Conservation (phyloP, 805 yeast species). For the Wilhelminamyces savonicus region DNA sequence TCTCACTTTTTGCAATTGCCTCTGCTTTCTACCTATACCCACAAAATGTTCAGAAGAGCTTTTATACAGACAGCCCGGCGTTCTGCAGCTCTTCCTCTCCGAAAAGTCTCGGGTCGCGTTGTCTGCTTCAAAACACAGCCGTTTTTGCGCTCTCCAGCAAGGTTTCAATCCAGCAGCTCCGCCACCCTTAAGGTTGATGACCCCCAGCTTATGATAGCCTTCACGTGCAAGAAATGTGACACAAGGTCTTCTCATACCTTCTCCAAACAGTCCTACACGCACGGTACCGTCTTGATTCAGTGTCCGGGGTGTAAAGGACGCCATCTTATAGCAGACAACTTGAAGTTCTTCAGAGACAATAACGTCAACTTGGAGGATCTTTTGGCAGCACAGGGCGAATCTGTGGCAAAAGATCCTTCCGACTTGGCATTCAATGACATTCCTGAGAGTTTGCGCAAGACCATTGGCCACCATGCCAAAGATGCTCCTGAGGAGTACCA, state of each 20-base stretch:
- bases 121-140: no score
- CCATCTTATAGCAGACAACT: constrained; percentile 79
- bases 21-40: no score
- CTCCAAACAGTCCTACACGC: constrained; percentile 84
- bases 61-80: no score
- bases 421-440: constrained; percentile 68
- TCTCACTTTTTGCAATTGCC: no score
- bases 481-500: constrained; percentile 50
- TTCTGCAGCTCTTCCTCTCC: no score
- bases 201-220: constrained; percentile 80
- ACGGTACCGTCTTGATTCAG: constrained; percentile 81
- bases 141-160: no score
- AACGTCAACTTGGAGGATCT: constrained; percentile 76
- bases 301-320: constrained; percentile 89
- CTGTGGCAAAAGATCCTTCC: constrained; percentile 54
- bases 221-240: constrained; percentile 85
- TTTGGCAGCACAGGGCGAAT: constrained; percentile 68
- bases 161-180: no score
- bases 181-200: constrained; percentile 50
- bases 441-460: constrained; percentile 46
- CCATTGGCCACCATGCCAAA: constrained; percentile 61
- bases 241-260: constrained; percentile 84
- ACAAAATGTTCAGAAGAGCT: no score
- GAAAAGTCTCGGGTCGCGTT: no score
- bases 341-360: constrained; percentile 70